These are phyloP conservation scores for Clausena lansium DNA, from an alignment of 345 rosid species.

Conservation along the genomic window DNA sequence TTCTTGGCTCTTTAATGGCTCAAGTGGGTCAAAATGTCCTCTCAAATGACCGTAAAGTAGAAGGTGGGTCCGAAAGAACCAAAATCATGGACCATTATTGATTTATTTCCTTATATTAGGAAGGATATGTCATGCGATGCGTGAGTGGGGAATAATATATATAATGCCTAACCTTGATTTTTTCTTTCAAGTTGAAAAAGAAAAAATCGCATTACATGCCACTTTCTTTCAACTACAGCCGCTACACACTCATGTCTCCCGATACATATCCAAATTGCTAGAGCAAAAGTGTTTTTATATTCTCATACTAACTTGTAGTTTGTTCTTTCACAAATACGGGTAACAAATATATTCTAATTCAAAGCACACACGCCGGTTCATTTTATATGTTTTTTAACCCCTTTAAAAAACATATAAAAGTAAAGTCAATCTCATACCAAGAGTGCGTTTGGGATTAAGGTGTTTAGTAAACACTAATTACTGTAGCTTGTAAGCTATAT, in stretches of 20 bases:
- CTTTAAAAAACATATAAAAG: neutral
- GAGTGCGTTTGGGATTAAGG: too few relatives aligned
- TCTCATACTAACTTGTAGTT: neutral
- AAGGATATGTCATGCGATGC: too few relatives aligned
- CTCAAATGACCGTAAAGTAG: neutral
- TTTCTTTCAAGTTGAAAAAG: neutral
- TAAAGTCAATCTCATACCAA: neutral
- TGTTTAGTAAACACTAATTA: too few relatives aligned
- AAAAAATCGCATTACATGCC: neutral
- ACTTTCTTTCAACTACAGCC: neutral
- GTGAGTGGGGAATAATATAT: slow-evolving; percentile 18
- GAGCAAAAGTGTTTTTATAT: neutral
- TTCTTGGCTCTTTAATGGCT: neutral
- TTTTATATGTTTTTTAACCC: neutral
- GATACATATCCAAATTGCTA: neutral
- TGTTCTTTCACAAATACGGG: neutral
- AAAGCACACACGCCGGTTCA: neutral
- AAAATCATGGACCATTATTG: slow-evolving; percentile 13
- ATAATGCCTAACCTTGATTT: neutral
- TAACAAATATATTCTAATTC: neutral
- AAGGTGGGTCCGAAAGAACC: neutral
- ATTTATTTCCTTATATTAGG: too few relatives aligned
- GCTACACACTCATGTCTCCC: neutral
- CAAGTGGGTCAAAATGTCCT: slow-evolving; percentile 8
- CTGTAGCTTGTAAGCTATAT: too few relatives aligned